These are phyloP conservation scores for Candida fluviatilis DNA, from an alignment of 805 yeast genomes.

Conservation along the genomic window DNA sequence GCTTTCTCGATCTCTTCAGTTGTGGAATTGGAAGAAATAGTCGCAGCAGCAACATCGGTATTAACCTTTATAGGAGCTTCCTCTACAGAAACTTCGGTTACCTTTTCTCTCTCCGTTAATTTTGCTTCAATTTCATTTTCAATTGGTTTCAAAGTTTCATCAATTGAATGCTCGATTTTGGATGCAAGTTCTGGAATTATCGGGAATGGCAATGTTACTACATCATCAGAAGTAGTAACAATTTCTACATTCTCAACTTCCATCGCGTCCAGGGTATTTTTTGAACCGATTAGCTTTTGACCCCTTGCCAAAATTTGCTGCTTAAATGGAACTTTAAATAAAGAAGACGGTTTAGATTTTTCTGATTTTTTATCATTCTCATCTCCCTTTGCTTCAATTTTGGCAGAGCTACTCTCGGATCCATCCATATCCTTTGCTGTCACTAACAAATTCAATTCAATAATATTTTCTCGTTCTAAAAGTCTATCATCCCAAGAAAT, in stretches of 20 bases:
- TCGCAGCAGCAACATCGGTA: not conserved
- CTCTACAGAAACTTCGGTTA: not conserved
- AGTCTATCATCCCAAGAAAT: constrained; percentile 36
- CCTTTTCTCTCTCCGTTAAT: constrained; percentile 2
- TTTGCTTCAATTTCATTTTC: constrained; percentile 11
- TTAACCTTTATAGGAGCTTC: constrained; percentile 1
- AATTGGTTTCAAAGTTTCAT: constrained; percentile 21
- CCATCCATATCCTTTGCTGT: constrained; percentile 14
- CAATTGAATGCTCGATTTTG: constrained; percentile 18
- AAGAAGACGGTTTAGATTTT: constrained; percentile 8
- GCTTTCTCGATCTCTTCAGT: constrained; percentile 1
- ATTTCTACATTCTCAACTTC: constrained; percentile 5
- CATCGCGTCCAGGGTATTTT: constrained; percentile 1
- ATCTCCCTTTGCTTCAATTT: constrained; percentile 4
- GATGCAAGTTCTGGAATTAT: constrained; percentile 20
- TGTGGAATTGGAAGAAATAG: not conserved
- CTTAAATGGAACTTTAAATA: constrained; percentile 22
- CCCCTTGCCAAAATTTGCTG: constrained; percentile 19
- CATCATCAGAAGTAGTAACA: constrained; percentile 1
- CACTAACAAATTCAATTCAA: constrained; percentile 18
- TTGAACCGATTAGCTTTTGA: constrained; percentile 9
- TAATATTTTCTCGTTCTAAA: constrained; percentile 23
- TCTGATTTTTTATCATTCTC: not conserved
- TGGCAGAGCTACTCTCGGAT: constrained; percentile 15
- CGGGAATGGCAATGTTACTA: constrained; percentile 15